Base-by-base conservation (phyloP, 2,329 filamentous ascomycete genomes). In the Cordyceps farinosa region DNA sequence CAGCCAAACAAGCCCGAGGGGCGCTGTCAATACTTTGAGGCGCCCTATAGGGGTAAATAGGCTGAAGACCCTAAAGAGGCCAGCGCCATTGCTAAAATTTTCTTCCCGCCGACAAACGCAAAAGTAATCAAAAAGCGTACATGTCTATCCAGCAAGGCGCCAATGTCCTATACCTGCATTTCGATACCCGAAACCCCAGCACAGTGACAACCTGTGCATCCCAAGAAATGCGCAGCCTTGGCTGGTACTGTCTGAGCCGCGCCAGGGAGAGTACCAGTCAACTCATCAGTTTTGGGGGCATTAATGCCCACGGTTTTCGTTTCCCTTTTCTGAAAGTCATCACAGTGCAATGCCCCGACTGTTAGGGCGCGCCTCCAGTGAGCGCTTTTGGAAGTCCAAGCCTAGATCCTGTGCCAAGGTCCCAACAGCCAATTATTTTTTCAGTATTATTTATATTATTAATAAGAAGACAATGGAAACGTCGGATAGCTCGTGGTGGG, bases 41-140 rank as follows among this genome's bases (percentile, higher is more conserved):
- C 74, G 5, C 76, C 76, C 64, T 79, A 79, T 0, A 82, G 79
- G 0, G 79, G 73, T 32, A 73, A 70, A 1, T 22, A 66, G 8
- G 68, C 67, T 13, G 70, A 73, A 3, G 70, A 73, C 29, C 70
- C 72, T 0, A 65, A 71, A 7, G 73, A 74, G 62, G 56, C 65
- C 10, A 50, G 57, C 3, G 68, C 68, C 13, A 68, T 71, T 45
- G 66, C 63, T 10, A 50, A 52, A 27, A 64, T 67, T 4, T 67
- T 71, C 51, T 42, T 56, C 4, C 22, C 3, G 10, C 7, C n/a
- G n/a, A n/a, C 17, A 5, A 17, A 47, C 7, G n/a, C 17, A 15
- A 47, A 47, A 47, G 38, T 13, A 22, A 22, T 22, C 22, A 22
- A 22, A 73, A 69, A 70, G 0, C 56, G 40, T 0, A 66, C 61